Evolutionary conservation across 2,329 filamentous ascomycete genomes (phyloP).

Genomic region (Colletotrichum costaricense): DNA sequence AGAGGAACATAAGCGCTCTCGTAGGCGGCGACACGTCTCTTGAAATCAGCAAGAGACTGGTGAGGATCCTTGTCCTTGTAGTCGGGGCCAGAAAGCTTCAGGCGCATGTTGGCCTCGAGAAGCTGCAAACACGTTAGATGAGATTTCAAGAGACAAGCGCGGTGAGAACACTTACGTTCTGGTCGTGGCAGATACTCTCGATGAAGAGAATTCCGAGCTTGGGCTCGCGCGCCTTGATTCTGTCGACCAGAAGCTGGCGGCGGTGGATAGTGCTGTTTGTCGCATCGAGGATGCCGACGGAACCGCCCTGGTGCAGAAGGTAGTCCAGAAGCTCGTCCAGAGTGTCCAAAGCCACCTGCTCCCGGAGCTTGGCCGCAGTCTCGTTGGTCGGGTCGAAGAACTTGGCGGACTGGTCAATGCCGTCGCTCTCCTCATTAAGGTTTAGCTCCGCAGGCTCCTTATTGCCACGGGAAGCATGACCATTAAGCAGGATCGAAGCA

Average conservation of each 20-base stretch:
- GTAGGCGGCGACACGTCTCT: constrained; percentile 90
- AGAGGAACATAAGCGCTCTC: constrained; percentile 94
- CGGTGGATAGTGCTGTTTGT: constrained; percentile 95
- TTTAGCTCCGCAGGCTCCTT: constrained; percentile 45
- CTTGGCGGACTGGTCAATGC: constrained; percentile 86
- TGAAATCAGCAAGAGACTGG: constrained; percentile 90
- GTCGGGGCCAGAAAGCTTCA: constrained; percentile 95
- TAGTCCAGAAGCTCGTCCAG: constrained; percentile 93
- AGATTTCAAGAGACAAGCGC: not conserved
- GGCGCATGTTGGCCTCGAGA: constrained; percentile 94
- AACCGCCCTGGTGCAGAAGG: constrained; percentile 82
- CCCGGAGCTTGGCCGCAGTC: constrained; percentile 82
- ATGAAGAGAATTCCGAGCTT: constrained; percentile 93
- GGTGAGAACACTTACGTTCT: constrained; percentile 60
- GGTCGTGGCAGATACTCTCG: constrained; percentile 91
- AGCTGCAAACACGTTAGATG: constrained; percentile 58
- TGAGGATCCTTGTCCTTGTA: constrained; percentile 94
- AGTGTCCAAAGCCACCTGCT: constrained; percentile 92
- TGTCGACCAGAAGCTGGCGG: constrained; percentile 84
- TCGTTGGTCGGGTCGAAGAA: constrained; percentile 96
- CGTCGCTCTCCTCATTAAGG: constrained; percentile 53
- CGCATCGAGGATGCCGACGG: constrained; percentile 94
- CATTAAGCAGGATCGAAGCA: constrained; percentile 69
- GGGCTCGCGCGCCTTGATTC: constrained; percentile 84
- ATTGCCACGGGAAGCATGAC: constrained; percentile 57